A percentile compares a stretch with the other conserved stretches of the same genome.
phyloP scores from a whole-genome alignment of 2,329 filamentous ascomycete genomes.

The Trichoderma simmonsii region DNA sequence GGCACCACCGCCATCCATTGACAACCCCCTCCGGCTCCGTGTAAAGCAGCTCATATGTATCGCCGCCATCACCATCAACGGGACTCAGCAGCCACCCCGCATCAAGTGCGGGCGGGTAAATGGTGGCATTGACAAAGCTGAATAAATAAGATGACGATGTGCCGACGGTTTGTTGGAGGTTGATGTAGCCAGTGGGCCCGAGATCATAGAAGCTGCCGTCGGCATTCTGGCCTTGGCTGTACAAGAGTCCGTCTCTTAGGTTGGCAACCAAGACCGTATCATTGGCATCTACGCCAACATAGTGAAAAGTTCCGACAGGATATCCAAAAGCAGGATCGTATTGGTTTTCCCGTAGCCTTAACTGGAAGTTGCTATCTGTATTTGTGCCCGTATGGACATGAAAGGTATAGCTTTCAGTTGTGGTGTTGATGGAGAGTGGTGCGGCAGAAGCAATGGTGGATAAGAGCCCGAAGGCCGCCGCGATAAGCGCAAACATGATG shows the following conservation, averaged over 20 bases:
- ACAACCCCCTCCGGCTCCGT: neutral
- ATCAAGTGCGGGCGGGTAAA: neutral
- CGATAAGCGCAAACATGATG: neutral
- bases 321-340: neutral
- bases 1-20: neutral
- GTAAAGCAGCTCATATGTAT: neutral
- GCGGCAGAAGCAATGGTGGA: neutral
- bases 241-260: neutral
- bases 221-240: neutral
- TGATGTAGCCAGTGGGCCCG: neutral
- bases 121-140: constrained; percentile 27
- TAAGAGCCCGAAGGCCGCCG: neutral
- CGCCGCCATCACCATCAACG: neutral
- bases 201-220: neutral
- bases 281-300: neutral
- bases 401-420: neutral
- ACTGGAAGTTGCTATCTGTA: neutral
- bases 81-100: neutral
- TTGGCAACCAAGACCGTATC: neutral
- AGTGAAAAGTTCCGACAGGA: neutral
- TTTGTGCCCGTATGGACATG: neutral
- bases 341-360: neutral
- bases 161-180: neutral
- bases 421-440: neutral
- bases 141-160: constrained; percentile 18